Base-by-base conservation (phyloP, 768 basidiomycete genomes). In the Tricholoma sp. region DNA sequence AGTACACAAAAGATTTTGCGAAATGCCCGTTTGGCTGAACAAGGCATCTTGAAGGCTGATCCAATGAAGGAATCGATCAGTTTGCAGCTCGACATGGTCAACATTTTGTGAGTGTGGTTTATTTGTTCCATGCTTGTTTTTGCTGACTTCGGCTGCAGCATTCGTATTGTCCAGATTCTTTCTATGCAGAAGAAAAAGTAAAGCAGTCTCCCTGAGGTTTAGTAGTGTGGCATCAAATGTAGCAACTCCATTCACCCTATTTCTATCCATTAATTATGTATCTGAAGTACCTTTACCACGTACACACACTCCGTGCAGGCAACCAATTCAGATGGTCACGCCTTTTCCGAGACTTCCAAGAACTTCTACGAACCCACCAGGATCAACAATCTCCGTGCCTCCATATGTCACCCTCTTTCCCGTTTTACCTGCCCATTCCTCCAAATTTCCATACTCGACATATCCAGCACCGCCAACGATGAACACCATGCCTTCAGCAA, bases 381-480 rank as follows among this genome's bases (percentile, higher is more conserved):
- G 97, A 63, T 93, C 89, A 49, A 97, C 66, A 39, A 99, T 94
- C 68, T 98, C 97, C 15, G 96, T 98, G 17, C 92, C 91, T 15
- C 97, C 97, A 68, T 99, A 99, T 34, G 91, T 89, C 45, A 98
- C 84, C 59, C 83, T 78, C 71, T 93, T 92, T 12, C 91, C 91
- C 5, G 85, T 83, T 72, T 84, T 85, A 52, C 71, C 74, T 3
- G 91, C 91, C 94, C 95, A 97, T 71, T 98, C 96, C 69, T 89
- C 85, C 57, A 99, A 72, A 69, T 98, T 98, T 4, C 94, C 94
- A 63, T 95, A 98, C 73, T 99, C 97, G 52, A 98, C 94, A 65
- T 98, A 96, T 13, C 94, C 90, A 4, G 94, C 97, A 1, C 97
- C 97, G 7, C 97, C 97, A 2, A 99, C 95, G 31, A 98, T 76